Conservation (phyloP, 129 eudicot genomes). For the Daucus carota region DNA sequence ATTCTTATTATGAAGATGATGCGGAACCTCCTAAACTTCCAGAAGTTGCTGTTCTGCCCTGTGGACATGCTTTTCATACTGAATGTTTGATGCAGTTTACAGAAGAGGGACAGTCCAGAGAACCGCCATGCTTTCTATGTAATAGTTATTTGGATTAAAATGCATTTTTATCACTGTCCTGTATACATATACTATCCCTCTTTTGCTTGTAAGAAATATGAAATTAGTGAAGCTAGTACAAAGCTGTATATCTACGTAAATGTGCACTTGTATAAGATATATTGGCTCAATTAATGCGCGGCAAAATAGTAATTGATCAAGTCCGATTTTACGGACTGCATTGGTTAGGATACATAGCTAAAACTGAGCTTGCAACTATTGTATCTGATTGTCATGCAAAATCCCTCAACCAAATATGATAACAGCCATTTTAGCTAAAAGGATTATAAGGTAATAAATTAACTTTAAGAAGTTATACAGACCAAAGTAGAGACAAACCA, state of each 20-base stretch:
- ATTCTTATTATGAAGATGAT: slow-evolving; percentile 19
- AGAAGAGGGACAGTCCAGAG: slow-evolving; percentile 23
- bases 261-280: background rate
- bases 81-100: slow-evolving; percentile 29
- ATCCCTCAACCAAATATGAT: background rate
- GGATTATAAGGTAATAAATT: background rate
- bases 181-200: background rate
- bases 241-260: background rate
- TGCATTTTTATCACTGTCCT: background rate
- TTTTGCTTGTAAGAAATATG: background rate
- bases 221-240: background rate
- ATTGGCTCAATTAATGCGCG: too few relatives aligned
- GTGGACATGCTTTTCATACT: slow-evolving; percentile 54
- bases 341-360: too few relatives aligned
- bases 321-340: too few relatives aligned
- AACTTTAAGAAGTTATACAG: background rate
- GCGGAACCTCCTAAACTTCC: slow-evolving; percentile 35
- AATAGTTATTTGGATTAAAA: slow-evolving; percentile 8
- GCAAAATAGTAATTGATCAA: too few relatives aligned
- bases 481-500: background rate
- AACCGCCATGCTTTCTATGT: slow-evolving; percentile 43
- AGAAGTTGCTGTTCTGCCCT: slow-evolving; percentile 40
- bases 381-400: background rate
- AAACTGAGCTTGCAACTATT: background rate
- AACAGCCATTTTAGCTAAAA: background rate